These are phyloP conservation scores for Elsinoe batatas DNA, from an alignment of 2,329 filamentous ascomycete genomes.

Conservation along the genomic window DNA sequence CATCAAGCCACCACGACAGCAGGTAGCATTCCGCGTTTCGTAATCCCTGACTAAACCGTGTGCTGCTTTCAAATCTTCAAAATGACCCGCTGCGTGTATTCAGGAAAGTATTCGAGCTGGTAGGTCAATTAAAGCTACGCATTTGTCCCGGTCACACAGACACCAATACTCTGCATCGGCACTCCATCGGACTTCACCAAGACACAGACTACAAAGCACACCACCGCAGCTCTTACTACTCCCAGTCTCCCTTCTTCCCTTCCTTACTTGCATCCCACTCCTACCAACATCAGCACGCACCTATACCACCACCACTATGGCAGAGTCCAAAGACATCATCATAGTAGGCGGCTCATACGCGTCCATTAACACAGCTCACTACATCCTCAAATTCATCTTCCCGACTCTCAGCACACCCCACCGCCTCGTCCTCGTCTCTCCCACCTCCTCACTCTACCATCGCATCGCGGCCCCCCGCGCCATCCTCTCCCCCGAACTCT, in stretches of 20 bases:
- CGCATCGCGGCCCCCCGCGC: conserved; percentile 45
- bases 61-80: not conserved
- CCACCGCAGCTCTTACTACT: not conserved
- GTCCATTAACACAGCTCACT: conserved; percentile 44
- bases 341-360: conserved; percentile 46
- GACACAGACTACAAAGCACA: not conserved
- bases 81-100: not conserved
- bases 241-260: not conserved
- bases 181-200: conserved; percentile 7
- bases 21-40: not conserved
- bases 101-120: not conserved
- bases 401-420: conserved; percentile 35
- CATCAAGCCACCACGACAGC: not conserved
- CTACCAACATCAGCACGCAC: not conserved
- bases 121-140: not conserved
- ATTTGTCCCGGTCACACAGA: not conserved
- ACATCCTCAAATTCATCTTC: conserved; percentile 43
- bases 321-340: conserved; percentile 32
- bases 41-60: not conserved
- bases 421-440: conserved; percentile 46
- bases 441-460: conserved; percentile 45
- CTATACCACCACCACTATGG: not conserved
- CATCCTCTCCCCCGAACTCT: conserved; percentile 38
- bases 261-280: not conserved
- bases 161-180: not conserved